Conservation (phyloP, 2,329 filamentous ascomycete species). For the Tolypocladium guangdongense region DNA sequence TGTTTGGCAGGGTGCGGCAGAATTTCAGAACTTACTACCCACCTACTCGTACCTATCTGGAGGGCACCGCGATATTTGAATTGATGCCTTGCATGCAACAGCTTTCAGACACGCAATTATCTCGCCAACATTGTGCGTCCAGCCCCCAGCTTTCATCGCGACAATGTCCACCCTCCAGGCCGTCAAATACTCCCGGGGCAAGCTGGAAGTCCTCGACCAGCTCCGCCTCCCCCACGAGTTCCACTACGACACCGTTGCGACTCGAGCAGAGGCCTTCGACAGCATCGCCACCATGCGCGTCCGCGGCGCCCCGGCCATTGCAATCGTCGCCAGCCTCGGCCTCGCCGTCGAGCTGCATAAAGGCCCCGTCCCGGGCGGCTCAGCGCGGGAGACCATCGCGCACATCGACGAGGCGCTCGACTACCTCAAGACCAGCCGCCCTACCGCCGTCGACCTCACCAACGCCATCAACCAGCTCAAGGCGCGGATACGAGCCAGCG, state of each 20-base stretch:
- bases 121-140: neutral
- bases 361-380: slow-evolving; percentile 31
- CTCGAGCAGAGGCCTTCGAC: slow-evolving; percentile 66
- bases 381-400: slow-evolving; percentile 46
- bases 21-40: too few species aligned
- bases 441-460: slow-evolving; percentile 87
- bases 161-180: slow-evolving; percentile 54
- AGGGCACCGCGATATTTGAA: too few species aligned
- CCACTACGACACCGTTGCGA: slow-evolving; percentile 63
- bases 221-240: slow-evolving; percentile 72
- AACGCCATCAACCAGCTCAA: slow-evolving; percentile 82
- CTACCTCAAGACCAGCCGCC: slow-evolving; percentile 79
- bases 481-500: slow-evolving; percentile 41
- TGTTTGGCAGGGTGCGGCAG: neutral
- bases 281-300: slow-evolving; percentile 73
- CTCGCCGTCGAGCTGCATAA: slow-evolving; percentile 74
- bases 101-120: neutral
- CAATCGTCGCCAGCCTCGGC: slow-evolving; percentile 87
- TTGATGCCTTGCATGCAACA: too few species aligned
- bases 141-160: neutral
- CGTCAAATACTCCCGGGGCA: slow-evolving; percentile 63
- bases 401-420: slow-evolving; percentile 70
- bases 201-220: slow-evolving; percentile 70
- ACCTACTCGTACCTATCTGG: too few species aligned
- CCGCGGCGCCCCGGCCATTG: slow-evolving; percentile 82